These are phyloP conservation scores for Zygosaccharomyces sapae DNA, from an alignment of 1,139 yeast genomes.

Conservation along the genomic window DNA sequence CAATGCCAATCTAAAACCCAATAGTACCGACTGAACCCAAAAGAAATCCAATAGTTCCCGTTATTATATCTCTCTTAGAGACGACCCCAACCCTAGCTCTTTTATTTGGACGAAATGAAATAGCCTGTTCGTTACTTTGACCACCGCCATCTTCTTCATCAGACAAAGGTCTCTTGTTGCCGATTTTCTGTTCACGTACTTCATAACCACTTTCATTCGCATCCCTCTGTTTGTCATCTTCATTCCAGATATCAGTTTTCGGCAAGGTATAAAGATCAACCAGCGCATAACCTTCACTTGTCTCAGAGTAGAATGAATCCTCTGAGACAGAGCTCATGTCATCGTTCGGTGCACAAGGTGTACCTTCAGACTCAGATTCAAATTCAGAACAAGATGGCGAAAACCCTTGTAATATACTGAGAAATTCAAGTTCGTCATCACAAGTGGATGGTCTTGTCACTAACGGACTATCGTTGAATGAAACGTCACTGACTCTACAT, in stretches of 20 bases:
- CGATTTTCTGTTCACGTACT: not conserved
- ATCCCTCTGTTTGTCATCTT: no score
- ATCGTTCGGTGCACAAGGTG: conserved; percentile 3
- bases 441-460: conserved; percentile 13
- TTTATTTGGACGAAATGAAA: not conserved
- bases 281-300: not conserved
- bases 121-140: not conserved
- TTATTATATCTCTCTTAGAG: conserved; percentile 3
- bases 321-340: not conserved
- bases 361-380: conserved; percentile 3
- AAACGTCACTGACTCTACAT: conserved; percentile 14
- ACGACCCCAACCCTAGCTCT: conserved; percentile 6
- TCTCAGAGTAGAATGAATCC: not conserved
- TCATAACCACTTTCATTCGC: not conserved
- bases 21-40: conserved; percentile 23
- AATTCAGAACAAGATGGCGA: conserved; percentile 10
- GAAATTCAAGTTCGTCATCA: conserved; percentile 7
- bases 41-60: conserved; percentile 16
- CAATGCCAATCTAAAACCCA: conserved; percentile 17
- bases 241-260: not conserved
- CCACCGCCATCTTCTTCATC: conserved; percentile 2
- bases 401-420: conserved; percentile 3
- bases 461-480: conserved; percentile 13
- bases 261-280: not conserved
- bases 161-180: conserved; percentile 2